Evolutionary conservation across 495 filamentous ascomycete species (phyloP).

Genomic region (Podospora pseudocomata): DNA sequence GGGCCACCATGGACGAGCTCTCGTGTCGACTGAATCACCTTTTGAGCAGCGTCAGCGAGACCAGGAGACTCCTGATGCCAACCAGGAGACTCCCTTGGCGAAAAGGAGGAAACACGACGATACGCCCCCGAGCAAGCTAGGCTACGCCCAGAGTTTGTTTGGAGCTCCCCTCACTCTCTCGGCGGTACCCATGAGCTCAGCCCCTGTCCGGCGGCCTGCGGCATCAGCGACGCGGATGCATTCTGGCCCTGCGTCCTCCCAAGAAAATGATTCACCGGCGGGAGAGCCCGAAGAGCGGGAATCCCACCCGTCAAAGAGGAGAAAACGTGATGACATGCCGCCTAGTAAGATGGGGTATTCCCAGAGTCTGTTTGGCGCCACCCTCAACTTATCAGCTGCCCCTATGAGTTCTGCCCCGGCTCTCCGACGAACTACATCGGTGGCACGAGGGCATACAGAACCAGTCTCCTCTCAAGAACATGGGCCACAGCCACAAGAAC

Average conservation of each 20-base stretch:
- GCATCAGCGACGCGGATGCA: neutral
- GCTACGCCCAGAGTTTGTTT: slow-evolving; percentile 52
- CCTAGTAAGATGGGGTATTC: neutral
- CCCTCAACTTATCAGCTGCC: neutral
- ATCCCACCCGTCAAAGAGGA: neutral
- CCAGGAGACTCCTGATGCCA: slow-evolving; percentile 13
- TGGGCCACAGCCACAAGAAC: neutral
- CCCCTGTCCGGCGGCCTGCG: slow-evolving; percentile 23
- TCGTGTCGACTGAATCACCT: slow-evolving; percentile 45
- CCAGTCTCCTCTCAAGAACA: neutral
- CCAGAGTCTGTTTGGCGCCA: neutral
- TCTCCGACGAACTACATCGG: neutral
- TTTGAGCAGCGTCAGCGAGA: slow-evolving; percentile 46
- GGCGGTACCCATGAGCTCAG: slow-evolving; percentile 37
- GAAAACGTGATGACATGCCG: neutral
- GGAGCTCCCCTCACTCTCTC: slow-evolving; percentile 47
- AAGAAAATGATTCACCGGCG: neutral
- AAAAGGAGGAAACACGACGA: slow-evolving; percentile 39
- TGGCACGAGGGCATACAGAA: neutral
- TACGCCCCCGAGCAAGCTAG: slow-evolving; percentile 43
- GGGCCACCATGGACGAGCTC: slow-evolving; percentile 50
- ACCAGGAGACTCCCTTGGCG: slow-evolving; percentile 22
- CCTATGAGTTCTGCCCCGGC: neutral
- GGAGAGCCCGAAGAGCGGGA: neutral
- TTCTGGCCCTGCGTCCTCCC: slow-evolving; percentile 11